These are phyloP conservation scores for Microcyclosporella mali DNA, from an alignment of 2,329 filamentous ascomycete species.

Conservation along the genomic window DNA sequence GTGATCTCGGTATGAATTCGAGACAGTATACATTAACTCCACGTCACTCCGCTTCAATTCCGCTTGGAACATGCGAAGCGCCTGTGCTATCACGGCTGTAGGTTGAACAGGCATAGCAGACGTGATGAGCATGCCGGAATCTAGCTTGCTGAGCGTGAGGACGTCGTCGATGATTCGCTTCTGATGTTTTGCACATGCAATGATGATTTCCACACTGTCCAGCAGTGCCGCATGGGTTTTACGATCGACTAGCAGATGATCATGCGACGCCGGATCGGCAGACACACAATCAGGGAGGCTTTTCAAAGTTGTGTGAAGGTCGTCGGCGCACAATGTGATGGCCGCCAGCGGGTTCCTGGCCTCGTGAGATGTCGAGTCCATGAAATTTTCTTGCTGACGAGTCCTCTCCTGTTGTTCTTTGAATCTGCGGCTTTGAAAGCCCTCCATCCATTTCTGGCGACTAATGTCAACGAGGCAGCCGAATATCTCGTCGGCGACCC, in stretches of 20 bases:
- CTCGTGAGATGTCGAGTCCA: conserved; percentile 34
- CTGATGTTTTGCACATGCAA: conserved; percentile 28
- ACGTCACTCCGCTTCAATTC: conserved; percentile 30
- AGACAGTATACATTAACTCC: background rate
- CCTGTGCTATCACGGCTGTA: conserved; percentile 28
- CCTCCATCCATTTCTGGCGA: conserved; percentile 34
- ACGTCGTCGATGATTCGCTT: conserved; percentile 44
- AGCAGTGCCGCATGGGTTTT: conserved; percentile 6
- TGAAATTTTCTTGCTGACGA: conserved; percentile 28
- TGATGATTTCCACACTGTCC: conserved; percentile 28
- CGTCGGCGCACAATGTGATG: conserved; percentile 40
- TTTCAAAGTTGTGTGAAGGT: conserved; percentile 22
- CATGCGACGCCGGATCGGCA: too few relatives aligned
- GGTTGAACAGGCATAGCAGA: conserved; percentile 34
- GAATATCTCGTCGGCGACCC: background rate
- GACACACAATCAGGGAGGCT: background rate
- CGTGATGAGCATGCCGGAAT: conserved; percentile 30
- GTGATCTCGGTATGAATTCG: background rate
- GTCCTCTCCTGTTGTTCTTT: conserved; percentile 34
- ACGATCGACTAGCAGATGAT: background rate
- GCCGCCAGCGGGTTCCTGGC: conserved; percentile 41
- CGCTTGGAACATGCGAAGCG: conserved; percentile 36
- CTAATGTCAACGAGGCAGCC: conserved; percentile 37
- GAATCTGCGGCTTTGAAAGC: conserved; percentile 33
- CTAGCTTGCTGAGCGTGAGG: conserved; percentile 38